These are phyloP conservation scores for Leccinum discolor DNA, from an alignment of 1,284 basidiomycete genomes.

Conservation along the genomic window DNA sequence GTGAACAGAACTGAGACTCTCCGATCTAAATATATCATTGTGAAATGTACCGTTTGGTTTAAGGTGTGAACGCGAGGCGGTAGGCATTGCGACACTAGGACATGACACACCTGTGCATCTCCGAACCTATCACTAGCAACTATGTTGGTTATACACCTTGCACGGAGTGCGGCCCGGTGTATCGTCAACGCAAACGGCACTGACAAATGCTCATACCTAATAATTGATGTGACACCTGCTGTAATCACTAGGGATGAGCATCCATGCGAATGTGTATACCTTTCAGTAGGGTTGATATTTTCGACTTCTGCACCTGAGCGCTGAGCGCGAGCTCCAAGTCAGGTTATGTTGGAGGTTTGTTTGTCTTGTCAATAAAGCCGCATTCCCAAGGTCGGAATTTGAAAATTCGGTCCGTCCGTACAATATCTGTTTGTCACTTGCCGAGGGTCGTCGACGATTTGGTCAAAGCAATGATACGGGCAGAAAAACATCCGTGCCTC, in stretches of 20 bases:
- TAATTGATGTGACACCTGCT: neutral
- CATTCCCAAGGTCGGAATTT: neutral
- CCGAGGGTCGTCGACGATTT: neutral
- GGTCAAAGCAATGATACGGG: neutral
- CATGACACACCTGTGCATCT: neutral
- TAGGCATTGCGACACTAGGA: neutral
- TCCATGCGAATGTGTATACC: neutral
- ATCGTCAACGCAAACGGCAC: neutral
- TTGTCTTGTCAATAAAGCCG: neutral
- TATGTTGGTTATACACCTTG: neutral
- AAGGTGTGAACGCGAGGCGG: neutral
- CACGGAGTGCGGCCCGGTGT: neutral
- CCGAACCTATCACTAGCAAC: neutral
- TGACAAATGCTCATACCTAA: neutral
- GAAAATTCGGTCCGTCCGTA: neutral
- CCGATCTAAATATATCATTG: neutral
- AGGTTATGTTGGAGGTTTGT: neutral
- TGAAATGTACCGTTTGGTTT: neutral
- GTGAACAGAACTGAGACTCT: neutral
- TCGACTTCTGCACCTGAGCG: neutral
- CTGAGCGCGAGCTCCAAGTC: no score
- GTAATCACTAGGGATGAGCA: neutral
- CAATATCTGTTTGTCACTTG: neutral
- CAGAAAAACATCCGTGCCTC: neutral
- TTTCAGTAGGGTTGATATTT: neutral